Evolutionary conservation across 2,329 filamentous ascomycete genomes (phyloP), one percentile per base, ranked within the genome.

Genomic region (Monosporascus sp.): DNA sequence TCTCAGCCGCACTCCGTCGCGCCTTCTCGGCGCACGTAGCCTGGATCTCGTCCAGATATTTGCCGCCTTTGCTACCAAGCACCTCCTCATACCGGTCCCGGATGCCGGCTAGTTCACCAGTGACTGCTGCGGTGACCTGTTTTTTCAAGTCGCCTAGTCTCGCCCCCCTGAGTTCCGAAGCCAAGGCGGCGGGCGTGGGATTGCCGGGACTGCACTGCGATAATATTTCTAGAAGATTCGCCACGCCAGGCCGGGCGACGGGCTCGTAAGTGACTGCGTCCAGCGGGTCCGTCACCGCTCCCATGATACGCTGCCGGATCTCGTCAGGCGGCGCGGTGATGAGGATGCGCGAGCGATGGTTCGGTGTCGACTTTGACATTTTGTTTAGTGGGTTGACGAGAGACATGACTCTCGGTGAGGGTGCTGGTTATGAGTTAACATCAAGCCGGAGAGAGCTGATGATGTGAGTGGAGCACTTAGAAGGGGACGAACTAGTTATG

Each of bases 361-460:
- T 82, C 0, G 78, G 66, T 63, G 91, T 80, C 1, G 91, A 96
- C 72, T 99, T 99, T 52, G 91, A 96, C 94, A 99, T 99, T 69
- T 99, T 99, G 50, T 82, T 77, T 0, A 70, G 73, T 0, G 94
- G 93, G 11, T 89, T 76, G 50, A 82, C 84, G 22, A 99, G 81
- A 19, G 91, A 96, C 92, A 97, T 97, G 57, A 99, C 81, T 56
- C 93, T 85, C 63, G 88, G 89, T 2, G 88, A 83, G 5, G 89
- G 86, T n/a, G 87, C 87, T 90, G 17, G 19, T 7, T 9, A 14
- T 14, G 43, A n/a, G 65, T 50, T 51, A 40, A 14, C 31, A 14
- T 35, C 9, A 35, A 35, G 31, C 31, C 11, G 31, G 31, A 35
- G 31, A 35, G 31, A 5, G 31, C 31, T 35, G 31, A 5, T 35